Base-by-base conservation (phyloP, 441 rosid genomes). In the Adansonia rubrostipa region DNA sequence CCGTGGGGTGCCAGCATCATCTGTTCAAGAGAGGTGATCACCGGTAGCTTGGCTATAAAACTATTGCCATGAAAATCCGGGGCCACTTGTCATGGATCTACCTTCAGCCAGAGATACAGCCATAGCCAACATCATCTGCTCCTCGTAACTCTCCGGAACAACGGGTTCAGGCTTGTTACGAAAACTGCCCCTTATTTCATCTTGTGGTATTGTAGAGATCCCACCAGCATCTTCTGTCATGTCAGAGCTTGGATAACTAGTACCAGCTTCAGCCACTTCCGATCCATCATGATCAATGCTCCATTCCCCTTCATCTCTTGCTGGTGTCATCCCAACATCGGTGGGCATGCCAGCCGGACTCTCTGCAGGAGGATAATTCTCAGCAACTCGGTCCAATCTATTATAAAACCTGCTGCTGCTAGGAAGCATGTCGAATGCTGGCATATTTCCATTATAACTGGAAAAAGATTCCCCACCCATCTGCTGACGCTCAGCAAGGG, bases 61-160 rank as follows among this genome's bases (percentile, higher is more conserved):
- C 88, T 92, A 90, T 79, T 91, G 97, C 96, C 97, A 92, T 15
- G 88, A 70, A 76, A 86, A 86, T 68, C 86, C 90, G 44, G 85
- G 86, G 78, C 84, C 87, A 78, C 80, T 85, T 42, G 90, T 74
- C 82, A 81, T 44, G 13, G 90, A 84, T 83, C 88, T 87, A 74
- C 92, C 95, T 81, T 96, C 98, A 11, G 97, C 97, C 53, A 96
- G 86, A 85, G 98, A 92, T 65, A 92, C 93, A 47, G 99, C 96
- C 98, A 92, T 90, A 53, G 98, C 98, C 74, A 96, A 80, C 97
- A 94, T 94, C 97, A 94, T 94, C 84, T 96, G 97, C 77, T 96
- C 99, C 86, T 96, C 99, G 67, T 84, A 96, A 86, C 86, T 94
- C 86, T 91, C 97, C 5, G 97, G 97, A 71, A 90, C 77, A n/a